Percentiles rank a stretch among this genome's conserved stretches.
Conservation (phyloP, 2,329 filamentous ascomycete species). For the Plenodomus lindquistii region DNA sequence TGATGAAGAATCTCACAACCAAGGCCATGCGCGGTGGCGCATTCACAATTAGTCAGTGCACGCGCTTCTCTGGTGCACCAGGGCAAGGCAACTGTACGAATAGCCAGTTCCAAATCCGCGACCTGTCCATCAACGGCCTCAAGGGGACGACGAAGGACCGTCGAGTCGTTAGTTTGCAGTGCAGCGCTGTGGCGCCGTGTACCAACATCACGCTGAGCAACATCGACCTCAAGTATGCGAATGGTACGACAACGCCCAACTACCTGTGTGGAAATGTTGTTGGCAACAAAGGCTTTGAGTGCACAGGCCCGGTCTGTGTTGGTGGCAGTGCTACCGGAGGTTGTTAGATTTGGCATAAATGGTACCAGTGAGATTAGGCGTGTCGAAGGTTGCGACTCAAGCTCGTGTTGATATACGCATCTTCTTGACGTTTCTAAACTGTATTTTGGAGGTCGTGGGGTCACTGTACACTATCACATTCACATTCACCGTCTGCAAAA, state of each 20-base stretch:
- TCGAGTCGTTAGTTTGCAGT: constrained; percentile 29
- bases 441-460: too few relatives aligned
- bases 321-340: constrained; percentile 23
- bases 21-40: constrained; percentile 32
- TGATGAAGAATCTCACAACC: constrained; percentile 40
- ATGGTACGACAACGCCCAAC: constrained; percentile 11
- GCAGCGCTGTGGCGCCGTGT: constrained; percentile 32
- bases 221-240: constrained; percentile 19
- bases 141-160: constrained; percentile 31
- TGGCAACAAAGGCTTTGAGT: constrained; percentile 19
- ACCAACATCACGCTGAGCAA: constrained; percentile 19
- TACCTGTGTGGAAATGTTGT: constrained; percentile 28
- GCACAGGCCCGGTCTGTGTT: constrained; percentile 24
- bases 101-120: constrained; percentile 46
- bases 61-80: constrained; percentile 39
- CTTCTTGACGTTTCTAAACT: too few relatives aligned
- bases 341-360: constrained; percentile 10
- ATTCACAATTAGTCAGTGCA: constrained; percentile 48
- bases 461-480: too few relatives aligned
- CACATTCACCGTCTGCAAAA: background rate
- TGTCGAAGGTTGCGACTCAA: background rate
- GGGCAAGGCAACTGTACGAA: constrained; percentile 45
- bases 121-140: constrained; percentile 36
- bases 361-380: background rate
- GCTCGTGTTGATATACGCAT: background rate